phyloP scores from a whole-genome alignment of 768 basidiomycete genomes.

The Xerocomellus dryophilus region DNA sequence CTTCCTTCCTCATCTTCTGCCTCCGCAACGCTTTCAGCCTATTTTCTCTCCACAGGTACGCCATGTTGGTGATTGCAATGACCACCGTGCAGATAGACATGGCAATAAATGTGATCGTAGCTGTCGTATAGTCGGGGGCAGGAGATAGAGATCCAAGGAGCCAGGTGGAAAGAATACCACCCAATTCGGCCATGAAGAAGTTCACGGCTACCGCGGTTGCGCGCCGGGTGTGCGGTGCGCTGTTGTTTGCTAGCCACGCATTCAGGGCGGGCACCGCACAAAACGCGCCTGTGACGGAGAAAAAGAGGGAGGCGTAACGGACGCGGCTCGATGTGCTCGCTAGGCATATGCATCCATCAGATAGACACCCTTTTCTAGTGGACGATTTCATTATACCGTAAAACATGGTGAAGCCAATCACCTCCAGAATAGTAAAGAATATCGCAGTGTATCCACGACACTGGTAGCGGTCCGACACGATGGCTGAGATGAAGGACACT shows the following conservation, averaged over 20 bases:
- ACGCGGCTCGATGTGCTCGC: slow-evolving; percentile 34
- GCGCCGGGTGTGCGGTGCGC: slow-evolving; percentile 52
- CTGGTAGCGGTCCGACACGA: slow-evolving; percentile 51
- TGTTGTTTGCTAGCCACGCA: slow-evolving; percentile 63
- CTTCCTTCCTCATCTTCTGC: slow-evolving; percentile 26
- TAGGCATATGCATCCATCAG: background rate
- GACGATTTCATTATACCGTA: background rate
- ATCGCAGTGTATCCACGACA: slow-evolving; percentile 49
- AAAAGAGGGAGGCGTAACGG: slow-evolving; percentile 55
- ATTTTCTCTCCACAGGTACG: slow-evolving; percentile 45
- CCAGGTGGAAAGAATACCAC: slow-evolving; percentile 63
- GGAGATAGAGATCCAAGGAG: slow-evolving; percentile 50
- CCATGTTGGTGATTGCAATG: slow-evolving; percentile 37
- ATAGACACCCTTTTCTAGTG: background rate
- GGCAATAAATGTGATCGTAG: slow-evolving; percentile 37
- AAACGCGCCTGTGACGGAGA: slow-evolving; percentile 52
- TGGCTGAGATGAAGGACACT: slow-evolving; percentile 42
- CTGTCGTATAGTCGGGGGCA: slow-evolving; percentile 48
- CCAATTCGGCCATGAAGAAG: slow-evolving; percentile 54
- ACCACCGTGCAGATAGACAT: slow-evolving; percentile 41
- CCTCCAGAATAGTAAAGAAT: slow-evolving; percentile 41
- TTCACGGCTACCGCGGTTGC: slow-evolving; percentile 59
- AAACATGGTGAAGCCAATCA: slow-evolving; percentile 26
- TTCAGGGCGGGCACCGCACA: slow-evolving; percentile 48
- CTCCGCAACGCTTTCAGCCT: slow-evolving; percentile 42